A percentile compares a stretch with the other conserved stretches of the same genome.
Evolutionary conservation across 306 rosid genomes (phyloP).

Genomic region (Vigna radiata): DNA sequence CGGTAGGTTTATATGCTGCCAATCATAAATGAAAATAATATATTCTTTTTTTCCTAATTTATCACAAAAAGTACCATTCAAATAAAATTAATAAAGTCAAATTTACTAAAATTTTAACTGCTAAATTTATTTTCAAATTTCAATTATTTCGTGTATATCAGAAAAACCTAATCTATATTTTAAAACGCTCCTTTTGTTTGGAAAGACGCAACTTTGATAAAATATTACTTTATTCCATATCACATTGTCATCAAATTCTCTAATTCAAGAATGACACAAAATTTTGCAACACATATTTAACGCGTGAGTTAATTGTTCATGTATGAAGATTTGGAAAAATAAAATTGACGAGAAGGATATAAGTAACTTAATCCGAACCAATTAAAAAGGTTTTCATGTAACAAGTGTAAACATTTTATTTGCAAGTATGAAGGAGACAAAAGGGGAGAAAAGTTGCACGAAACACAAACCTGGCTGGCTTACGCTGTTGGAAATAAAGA

Average conservation of each 20-base stretch:
- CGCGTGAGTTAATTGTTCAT: background rate
- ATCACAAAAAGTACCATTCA: too few relatives aligned
- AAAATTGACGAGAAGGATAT: background rate
- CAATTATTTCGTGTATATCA: background rate
- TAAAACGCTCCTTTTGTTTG: background rate
- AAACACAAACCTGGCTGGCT: background rate
- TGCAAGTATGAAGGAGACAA: constrained; percentile 7
- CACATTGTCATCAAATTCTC: background rate
- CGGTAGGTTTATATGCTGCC: constrained; percentile 26
- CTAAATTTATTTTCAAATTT: background rate
- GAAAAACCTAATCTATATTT: background rate
- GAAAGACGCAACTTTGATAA: background rate
- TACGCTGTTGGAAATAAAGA: background rate
- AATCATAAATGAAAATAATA: background rate
- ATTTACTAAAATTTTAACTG: background rate
- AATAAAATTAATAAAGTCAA: too few relatives aligned
- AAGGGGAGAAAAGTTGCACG: background rate
- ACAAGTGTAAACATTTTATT: background rate
- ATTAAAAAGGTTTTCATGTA: background rate
- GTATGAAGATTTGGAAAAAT: background rate
- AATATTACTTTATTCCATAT: background rate
- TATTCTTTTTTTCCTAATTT: background rate
- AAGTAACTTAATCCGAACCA: background rate
- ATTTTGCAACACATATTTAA: background rate
- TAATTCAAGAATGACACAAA: background rate